Evolutionary conservation across 352 stramenopile genomes (phyloP).

Genomic region (Pythium rishiriense): DNA sequence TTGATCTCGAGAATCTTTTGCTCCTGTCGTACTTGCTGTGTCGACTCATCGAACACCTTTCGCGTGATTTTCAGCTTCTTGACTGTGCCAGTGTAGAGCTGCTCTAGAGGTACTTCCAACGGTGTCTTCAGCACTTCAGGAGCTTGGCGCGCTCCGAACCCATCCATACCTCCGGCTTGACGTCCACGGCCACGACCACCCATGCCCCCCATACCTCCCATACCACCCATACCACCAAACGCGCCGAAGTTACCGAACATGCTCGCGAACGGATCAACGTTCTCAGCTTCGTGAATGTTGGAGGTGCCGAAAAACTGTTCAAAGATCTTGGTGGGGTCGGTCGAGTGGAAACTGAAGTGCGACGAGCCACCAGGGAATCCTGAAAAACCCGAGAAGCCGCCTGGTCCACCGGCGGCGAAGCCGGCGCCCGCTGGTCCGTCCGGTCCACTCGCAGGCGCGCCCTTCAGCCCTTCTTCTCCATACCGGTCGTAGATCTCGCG

Average conservation of each 20-base stretch:
- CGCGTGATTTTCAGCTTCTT: conserved; percentile 96
- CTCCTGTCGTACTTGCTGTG: conserved; percentile 92
- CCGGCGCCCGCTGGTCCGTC: conserved; percentile 22
- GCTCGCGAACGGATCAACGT: conserved; percentile 63
- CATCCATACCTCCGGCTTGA: conserved; percentile 30
- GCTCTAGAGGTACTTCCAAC: conserved; percentile 93
- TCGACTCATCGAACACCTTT: conserved; percentile 79
- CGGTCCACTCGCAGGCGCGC: conserved; percentile 30
- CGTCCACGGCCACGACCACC: conserved; percentile 1
- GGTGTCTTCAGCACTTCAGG: conserved; percentile 75
- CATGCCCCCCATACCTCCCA: conserved; percentile 29
- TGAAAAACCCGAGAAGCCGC: conserved; percentile 65
- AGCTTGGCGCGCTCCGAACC: conserved; percentile 42
- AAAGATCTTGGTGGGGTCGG: conserved; percentile 87
- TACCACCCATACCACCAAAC: conserved; percentile 43
- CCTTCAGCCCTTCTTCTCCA: conserved; percentile 90
- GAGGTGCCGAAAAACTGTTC: conserved; percentile 90
- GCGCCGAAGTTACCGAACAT: conserved; percentile 67
- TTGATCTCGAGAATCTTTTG: conserved; percentile 95
- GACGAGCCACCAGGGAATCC: conserved; percentile 63
- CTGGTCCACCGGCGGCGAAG: conserved; percentile 27
- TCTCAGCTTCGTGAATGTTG: conserved; percentile 74
- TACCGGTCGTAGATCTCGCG: conserved; percentile 92
- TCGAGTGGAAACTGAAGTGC: conserved; percentile 76
- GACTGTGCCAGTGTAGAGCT: conserved; percentile 79